A percentile compares a stretch with the other conserved stretches of the same genome.
These are phyloP conservation scores for Aspergillus bertholletiae DNA, from an alignment of 495 filamentous ascomycete species.

Conservation along the genomic window DNA sequence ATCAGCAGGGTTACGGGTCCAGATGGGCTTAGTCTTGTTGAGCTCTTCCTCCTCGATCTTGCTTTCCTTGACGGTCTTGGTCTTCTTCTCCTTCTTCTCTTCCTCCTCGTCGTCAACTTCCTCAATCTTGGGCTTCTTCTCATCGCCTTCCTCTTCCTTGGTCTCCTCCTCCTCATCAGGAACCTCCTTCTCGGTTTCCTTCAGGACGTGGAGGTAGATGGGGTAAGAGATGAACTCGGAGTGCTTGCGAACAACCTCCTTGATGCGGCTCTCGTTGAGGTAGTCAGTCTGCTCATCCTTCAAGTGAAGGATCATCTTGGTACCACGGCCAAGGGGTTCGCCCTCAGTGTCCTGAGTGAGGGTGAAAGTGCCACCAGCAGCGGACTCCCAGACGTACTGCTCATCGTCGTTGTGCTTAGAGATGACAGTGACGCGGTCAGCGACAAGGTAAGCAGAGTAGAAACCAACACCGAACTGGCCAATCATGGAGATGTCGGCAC, in stretches of 20 bases:
- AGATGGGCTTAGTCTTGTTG: constrained; percentile 99
- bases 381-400: constrained; percentile 99
- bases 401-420: constrained; percentile 99
- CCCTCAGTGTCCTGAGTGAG: constrained; percentile 87
- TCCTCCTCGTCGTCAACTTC: constrained; percentile 80
- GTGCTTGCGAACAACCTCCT: constrained; percentile 99
- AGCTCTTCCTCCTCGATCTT: constrained; percentile 99
- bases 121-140: constrained; percentile 77
- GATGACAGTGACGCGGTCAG: constrained; percentile 89
- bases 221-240: constrained; percentile 99
- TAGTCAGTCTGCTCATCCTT: constrained; percentile 99
- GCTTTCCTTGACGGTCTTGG: constrained; percentile 98
- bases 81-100: constrained; percentile 89
- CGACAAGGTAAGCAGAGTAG: constrained; percentile 99
- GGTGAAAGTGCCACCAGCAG: constrained; percentile 95
- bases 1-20: constrained; percentile 96
- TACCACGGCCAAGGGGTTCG: constrained; percentile 86
- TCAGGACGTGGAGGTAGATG: constrained; percentile 98
- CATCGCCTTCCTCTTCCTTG: constrained; percentile 75
- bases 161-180: constrained; percentile 94
- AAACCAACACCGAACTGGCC: constrained; percentile 99
- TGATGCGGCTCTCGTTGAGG: constrained; percentile 97
- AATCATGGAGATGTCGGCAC: constrained; percentile 99
- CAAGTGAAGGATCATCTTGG: constrained; percentile 95
- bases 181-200: constrained; percentile 98